phyloP scores from a whole-genome alignment of 2,329 filamentous ascomycete species.

The Apiospora sp. region DNA sequence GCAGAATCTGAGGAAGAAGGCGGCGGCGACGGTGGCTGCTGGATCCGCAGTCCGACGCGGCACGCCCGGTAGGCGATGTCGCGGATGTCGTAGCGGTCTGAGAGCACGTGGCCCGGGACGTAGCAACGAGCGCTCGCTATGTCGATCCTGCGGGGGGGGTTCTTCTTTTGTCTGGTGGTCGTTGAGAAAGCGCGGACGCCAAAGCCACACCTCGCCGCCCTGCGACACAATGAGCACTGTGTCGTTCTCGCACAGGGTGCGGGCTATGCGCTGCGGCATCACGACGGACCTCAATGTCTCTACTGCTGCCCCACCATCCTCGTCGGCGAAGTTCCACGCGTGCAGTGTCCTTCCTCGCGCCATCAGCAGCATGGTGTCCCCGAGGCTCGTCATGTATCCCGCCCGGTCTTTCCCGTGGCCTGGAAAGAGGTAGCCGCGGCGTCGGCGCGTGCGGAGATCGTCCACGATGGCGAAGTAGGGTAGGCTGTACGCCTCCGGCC shows the following conservation, averaged over 20 bases:
- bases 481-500: slow-evolving; percentile 40
- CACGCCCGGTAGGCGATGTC: neutral
- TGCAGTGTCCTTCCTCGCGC: slow-evolving; percentile 37
- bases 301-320: slow-evolving; percentile 32
- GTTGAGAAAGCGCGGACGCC: slow-evolving; percentile 26
- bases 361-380: slow-evolving; percentile 40
- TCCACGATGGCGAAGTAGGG: slow-evolving; percentile 42
- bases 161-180: neutral
- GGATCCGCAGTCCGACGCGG: slow-evolving; percentile 7
- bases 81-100: slow-evolving; percentile 7
- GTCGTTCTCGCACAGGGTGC: slow-evolving; percentile 40
- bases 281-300: slow-evolving; percentile 29
- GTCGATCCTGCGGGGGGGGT: slow-evolving; percentile 33
- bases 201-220: slow-evolving; percentile 37
- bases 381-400: slow-evolving; percentile 42
- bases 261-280: slow-evolving; percentile 36
- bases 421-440: slow-evolving; percentile 40
- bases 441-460: slow-evolving; percentile 39
- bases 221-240: slow-evolving; percentile 37
- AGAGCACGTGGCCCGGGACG: slow-evolving; percentile 14
- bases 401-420: slow-evolving; percentile 29
- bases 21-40: neutral
- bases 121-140: slow-evolving; percentile 25
- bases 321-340: slow-evolving; percentile 41
- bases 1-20: slow-evolving; percentile 3